phyloP scores from a whole-genome alignment of 192 early-diverging fungal genomes.

The Jimgerdemannia flammicorona region DNA sequence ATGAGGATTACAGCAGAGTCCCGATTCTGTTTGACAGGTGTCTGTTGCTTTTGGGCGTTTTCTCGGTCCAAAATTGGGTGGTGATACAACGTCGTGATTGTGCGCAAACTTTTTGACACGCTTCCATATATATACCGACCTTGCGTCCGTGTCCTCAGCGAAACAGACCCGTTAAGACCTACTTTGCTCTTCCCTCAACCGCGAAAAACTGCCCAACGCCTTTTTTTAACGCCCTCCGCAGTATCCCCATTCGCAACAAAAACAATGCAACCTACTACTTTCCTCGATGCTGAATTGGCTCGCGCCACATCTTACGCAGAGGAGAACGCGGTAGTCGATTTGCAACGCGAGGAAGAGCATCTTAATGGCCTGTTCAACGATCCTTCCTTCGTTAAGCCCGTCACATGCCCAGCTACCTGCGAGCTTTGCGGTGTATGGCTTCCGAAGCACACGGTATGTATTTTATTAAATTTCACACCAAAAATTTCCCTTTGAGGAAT shows the following conservation, averaged over 20 bases:
- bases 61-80: background rate
- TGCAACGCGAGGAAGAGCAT: background rate
- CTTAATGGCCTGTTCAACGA: background rate
- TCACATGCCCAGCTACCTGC: constrained; percentile 19
- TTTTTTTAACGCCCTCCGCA: background rate
- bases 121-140: background rate
- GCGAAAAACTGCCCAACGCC: background rate
- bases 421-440: constrained; percentile 27
- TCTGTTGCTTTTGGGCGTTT: background rate
- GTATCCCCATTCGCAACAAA: background rate
- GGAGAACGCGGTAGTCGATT: background rate
- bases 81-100: background rate
- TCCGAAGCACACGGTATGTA: constrained; percentile 20
- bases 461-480: background rate
- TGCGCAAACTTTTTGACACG: background rate
- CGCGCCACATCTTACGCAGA: background rate
- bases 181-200: background rate
- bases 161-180: background rate
- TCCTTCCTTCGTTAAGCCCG: background rate
- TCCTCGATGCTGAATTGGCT: background rate
- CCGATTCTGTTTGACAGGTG: background rate
- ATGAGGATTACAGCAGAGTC: background rate
- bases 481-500: background rate
- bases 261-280: background rate
- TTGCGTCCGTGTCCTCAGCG: background rate